Evolutionary conservation across 192 early-diverging fungal species (phyloP), one percentile per base, ranked within the genome.

Genomic region (Linnemannia hyalina): DNA sequence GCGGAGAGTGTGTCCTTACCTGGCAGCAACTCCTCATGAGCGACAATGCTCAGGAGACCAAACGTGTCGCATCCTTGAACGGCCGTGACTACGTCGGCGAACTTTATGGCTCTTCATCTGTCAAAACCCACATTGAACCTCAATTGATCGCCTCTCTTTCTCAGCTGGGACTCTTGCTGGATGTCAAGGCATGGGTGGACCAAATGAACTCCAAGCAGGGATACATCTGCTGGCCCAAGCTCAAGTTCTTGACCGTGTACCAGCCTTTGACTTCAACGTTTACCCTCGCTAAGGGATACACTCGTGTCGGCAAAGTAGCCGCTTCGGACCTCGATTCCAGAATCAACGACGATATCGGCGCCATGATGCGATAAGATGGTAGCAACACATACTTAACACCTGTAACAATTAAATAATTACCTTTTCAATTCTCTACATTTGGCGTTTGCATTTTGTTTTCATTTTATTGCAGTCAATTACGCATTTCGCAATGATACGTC

Each of bases 201-300:
- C 60, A 65, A 10, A 65, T 65, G 60, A 65, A 65, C 29, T 65
- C 60, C 29, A 65, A 65, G 29, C 60, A 65, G 10, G 60, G 60
- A 6, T 65, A 65, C 3, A 4, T 65, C 29, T 32, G 60, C 60
- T 65, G 60, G 60, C 60, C 60, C 29, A 65, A 65, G 26, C n/a
- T 65, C 60, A 65, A 65, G 11, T 65, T 65, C 29, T 65, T 65
- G 29, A 65, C 60, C 29, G 60, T 65, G 6, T 65, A 65, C 29
- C 60, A 65, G 60, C 60, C 60, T 32, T 13, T 65, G 26, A 65
- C 60, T 26, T 29, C n/a, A 10, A 65, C 60, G 11, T 65, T 13
- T 32, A 26, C 29, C 11, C 60, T 65, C 60, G 26, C n/a, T 1
- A 65, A 65, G 29, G 60, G 60, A 15, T 65, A 65, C 11, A 65